Evolutionary conservation across 495 filamentous ascomycete genomes (phyloP), one percentile per base, ranked within the genome.

Genomic region (Pseudotulostoma volvatum): DNA sequence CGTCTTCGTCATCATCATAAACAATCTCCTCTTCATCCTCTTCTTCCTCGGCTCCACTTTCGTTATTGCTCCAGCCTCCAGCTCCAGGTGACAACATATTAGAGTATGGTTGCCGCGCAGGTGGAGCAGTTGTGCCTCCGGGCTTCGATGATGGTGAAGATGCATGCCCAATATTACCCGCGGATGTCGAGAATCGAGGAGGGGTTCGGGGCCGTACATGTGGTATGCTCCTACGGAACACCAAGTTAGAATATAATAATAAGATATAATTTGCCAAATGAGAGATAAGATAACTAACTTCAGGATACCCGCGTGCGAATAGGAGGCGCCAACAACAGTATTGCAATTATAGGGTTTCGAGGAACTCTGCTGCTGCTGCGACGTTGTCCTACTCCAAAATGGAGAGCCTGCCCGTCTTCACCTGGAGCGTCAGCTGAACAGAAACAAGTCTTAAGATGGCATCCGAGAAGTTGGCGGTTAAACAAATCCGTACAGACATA

Each of bases 271-370:
- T 19, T 37, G 5, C 5, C 23, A 11, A 28, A 28, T 5, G 23
- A 37, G 35, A 13, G 64, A 84, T 79, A 84, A 44, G 17, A 72
- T 70, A 54, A 86, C 86, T 44, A 81, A 79, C 59, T 88, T 90
- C 42, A 93, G 66, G 48, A 93, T 84, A 60, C 93, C 86, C 21
- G 86, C 81, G 60, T 97, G 92, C 28, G 90, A 96, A 56, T 97
- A 97, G 33, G 87, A 79, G 38, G 90, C 90, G 39, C 90, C 90
- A 32, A 95, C 77, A n/a, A 97, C 82, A 25, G 84, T 73, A 41
- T 70, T 78, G 18, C 73, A 61, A 38, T 87, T 82, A 53, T 73
- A 64, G 31, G 63, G 57, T 51, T 68, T 77, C 4, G 63, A 48
- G 9, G 52, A 46, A 41, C 50, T 49, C 47, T 60, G 59, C 37